Base-by-base conservation (phyloP, 441 rosid species). In the Syzygium malaccense region DNA sequence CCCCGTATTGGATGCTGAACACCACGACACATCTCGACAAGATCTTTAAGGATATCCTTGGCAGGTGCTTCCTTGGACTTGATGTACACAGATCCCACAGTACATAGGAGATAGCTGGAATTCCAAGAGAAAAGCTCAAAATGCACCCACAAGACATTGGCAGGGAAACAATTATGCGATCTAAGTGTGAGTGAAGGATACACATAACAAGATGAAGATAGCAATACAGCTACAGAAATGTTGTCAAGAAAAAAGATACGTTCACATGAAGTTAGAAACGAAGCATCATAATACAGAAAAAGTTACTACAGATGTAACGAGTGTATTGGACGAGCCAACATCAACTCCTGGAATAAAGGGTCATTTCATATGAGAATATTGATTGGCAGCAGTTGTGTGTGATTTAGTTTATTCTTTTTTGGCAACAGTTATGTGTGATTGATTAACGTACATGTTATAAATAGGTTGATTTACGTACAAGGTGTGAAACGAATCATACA, bases 1-100 rank as follows among this genome's bases (percentile, higher is more conserved):
- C 99, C 99, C 15, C 99, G 96, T 32, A 96, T 89, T 3, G 99
- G 99, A 94, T 97, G 94, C 85, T 97, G 99, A 93, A 97, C 96
- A 58, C 92, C 98, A 5, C 95, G 96, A 91, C 99, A 96, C 99
- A 97, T 96, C 89, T 97, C 99, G 62, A 94, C 97, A 86, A 97
- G 99, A 92, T 96, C 99, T 91, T 94, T 93, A 57, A 97, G 97
- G 86, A 95, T 93, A 89, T 97, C 98, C 91, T 95, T 96, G 2
- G 98, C 93, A 26, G 96, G 96, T 88, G 94, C 97, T 88, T 96
- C 98, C 92, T 96, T 95, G 62, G 97, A 94, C 92, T 94, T 96
- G 87, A 97, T 95, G 86, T 94, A 97, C 86, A 96, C 96, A 86
- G 99, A 96, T 91, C 99, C 99, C 87, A 96, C 98, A n/a, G 99